Percentiles rank a stretch among this genome's conserved stretches.
These are phyloP conservation scores for Canavalia ensiformis DNA, from an alignment of 306 rosid genomes.

Conservation along the genomic window DNA sequence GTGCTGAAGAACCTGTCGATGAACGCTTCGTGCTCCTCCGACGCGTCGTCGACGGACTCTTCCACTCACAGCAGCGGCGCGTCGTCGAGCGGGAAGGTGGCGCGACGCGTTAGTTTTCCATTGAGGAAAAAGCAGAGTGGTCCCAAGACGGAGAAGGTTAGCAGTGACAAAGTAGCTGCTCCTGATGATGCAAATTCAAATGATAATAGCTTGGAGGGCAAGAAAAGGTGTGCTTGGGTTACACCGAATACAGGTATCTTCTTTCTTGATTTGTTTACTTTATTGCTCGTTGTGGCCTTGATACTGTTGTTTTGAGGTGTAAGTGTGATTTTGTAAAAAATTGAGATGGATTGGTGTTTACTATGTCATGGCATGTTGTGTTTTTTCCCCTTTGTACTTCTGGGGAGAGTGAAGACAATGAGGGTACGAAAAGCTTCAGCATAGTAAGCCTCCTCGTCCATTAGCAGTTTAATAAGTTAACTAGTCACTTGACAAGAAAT, in stretches of 20 bases:
- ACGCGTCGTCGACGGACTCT: slow-evolving; percentile 82
- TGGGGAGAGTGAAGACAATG: slow-evolving; percentile 35
- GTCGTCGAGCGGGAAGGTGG: slow-evolving; percentile 64
- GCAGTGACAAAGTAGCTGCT: slow-evolving; percentile 46
- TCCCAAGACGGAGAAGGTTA: slow-evolving; percentile 54
- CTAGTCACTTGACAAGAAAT: slow-evolving; percentile 15
- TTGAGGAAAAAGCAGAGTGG: slow-evolving; percentile 59
- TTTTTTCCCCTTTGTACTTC: not conserved
- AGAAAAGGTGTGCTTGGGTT: slow-evolving; percentile 88
- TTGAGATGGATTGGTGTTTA: slow-evolving; percentile 18
- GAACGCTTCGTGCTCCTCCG: slow-evolving; percentile 84
- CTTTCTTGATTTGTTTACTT: slow-evolving; percentile 1
- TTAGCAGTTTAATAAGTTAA: too few relatives aligned
- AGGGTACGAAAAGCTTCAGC: not conserved
- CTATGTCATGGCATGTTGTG: not conserved
- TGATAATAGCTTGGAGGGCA: slow-evolving; percentile 65
- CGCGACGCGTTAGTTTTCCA: slow-evolving; percentile 41
- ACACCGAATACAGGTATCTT: slow-evolving; percentile 74
- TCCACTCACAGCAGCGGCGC: slow-evolving; percentile 70
- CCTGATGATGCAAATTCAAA: slow-evolving; percentile 52
- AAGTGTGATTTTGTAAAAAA: slow-evolving; percentile 12
- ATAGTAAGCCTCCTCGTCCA: too few relatives aligned
- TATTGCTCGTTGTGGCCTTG: slow-evolving; percentile 33
- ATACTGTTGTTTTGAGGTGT: slow-evolving; percentile 4
- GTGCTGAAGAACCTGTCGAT: slow-evolving; percentile 60